Conservation (phyloP, 1,139 yeast genomes). For the Debaryomyces nepalensis region DNA sequence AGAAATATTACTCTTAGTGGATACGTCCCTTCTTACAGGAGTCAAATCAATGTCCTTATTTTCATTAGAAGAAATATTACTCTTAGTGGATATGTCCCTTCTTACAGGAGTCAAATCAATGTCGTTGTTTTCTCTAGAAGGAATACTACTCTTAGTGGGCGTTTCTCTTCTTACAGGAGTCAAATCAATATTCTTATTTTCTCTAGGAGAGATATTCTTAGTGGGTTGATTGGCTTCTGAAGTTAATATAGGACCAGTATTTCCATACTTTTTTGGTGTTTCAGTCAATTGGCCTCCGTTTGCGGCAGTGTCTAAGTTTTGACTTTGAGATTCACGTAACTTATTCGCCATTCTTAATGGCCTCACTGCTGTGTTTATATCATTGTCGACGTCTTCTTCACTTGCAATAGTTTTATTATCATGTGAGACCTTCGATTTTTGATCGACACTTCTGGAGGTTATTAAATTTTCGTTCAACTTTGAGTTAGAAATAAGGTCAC, state of each 20-base stretch:
- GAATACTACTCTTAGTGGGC: not conserved
- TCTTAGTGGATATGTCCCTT: not conserved
- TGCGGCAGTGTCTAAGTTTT: slow-evolving; percentile 13
- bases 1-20: not conserved
- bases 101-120: not conserved
- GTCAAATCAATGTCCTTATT: too few species aligned
- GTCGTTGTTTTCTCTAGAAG: too few species aligned
- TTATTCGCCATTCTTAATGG: slow-evolving; percentile 64
- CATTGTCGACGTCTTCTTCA: slow-evolving; percentile 22
- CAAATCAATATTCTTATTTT: too few species aligned
- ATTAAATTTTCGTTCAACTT: slow-evolving; percentile 45
- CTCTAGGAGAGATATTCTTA: not conserved
- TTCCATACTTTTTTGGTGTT: not conserved
- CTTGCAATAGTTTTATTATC: slow-evolving; percentile 15
- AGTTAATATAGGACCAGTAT: too few species aligned
- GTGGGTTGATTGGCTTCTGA: too few species aligned
- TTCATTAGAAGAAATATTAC: not conserved
- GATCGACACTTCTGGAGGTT: slow-evolving; percentile 18
- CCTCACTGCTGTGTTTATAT: slow-evolving; percentile 48
- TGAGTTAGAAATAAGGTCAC: slow-evolving; percentile 66
- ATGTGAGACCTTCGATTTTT: not conserved
- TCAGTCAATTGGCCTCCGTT: not conserved
- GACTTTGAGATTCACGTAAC: slow-evolving; percentile 24
- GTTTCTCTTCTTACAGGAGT: not conserved
- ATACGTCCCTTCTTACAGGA: not conserved